Percentiles rank a stretch among this genome's conserved stretches.
Evolutionary conservation across 768 basidiomycete species (phyloP).

Genomic region (Kwoniella newhampshirensis): DNA sequence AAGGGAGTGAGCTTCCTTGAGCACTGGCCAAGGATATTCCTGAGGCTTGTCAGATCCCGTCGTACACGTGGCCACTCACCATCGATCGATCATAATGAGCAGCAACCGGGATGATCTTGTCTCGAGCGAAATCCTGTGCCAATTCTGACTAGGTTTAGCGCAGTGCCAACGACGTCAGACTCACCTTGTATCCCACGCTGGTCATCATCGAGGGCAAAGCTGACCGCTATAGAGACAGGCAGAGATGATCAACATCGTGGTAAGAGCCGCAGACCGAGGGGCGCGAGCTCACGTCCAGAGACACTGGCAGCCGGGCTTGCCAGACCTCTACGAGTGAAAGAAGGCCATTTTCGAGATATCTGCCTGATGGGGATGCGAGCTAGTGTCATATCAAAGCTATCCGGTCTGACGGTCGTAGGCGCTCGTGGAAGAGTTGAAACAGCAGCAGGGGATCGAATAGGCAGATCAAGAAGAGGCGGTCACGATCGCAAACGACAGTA

Average conservation of each 20-base stretch:
- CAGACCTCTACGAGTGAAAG: neutral
- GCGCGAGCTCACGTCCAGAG: slow-evolving; percentile 11
- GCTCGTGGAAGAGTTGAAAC: no score
- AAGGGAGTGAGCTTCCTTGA: slow-evolving; percentile 54
- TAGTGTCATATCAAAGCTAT: no score
- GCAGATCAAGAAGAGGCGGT: no score
- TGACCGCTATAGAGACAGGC: slow-evolving; percentile 24
- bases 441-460: no score
- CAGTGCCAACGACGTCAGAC: neutral
- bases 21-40: slow-evolving; percentile 54
- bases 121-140: slow-evolving; percentile 41
- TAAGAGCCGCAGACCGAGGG: neutral
- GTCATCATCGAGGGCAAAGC: slow-evolving; percentile 52
- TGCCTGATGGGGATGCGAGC: neutral
- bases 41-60: neutral
- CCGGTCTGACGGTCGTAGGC: no score
- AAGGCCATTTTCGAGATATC: neutral
- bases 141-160: no score
- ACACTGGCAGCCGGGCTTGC: slow-evolving; percentile 2
- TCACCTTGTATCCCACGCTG: slow-evolving; percentile 52
- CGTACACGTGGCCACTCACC: slow-evolving; percentile 23
- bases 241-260: neutral
- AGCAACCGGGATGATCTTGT: slow-evolving; percentile 52
- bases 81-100: slow-evolving; percentile 54
- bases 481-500: no score